Conservation (phyloP, 768 basidiomycete genomes). For the Zangia roseola region DNA sequence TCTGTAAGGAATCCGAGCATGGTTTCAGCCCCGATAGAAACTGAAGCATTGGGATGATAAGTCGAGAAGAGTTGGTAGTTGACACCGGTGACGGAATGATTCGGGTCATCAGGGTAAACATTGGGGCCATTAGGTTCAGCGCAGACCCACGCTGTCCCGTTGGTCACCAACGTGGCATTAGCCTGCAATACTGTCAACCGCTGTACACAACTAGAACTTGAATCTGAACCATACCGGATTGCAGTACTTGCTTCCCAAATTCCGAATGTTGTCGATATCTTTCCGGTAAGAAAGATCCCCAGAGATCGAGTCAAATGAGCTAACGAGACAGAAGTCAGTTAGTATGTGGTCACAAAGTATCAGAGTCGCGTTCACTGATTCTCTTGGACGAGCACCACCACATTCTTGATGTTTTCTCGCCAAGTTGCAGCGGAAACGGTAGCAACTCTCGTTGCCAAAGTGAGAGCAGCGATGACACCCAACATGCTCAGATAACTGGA, state of each 20-base stretch:
- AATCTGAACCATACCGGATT: slow-evolving; percentile 17
- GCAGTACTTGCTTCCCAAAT: slow-evolving; percentile 16
- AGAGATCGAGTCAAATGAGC: slow-evolving; percentile 27
- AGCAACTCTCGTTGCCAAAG: too few relatives aligned
- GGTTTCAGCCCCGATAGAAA: neutral
- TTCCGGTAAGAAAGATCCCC: slow-evolving; percentile 25
- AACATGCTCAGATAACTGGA: slow-evolving; percentile 9
- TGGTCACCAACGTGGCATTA: slow-evolving; percentile 11
- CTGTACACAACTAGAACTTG: too few relatives aligned
- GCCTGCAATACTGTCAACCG: slow-evolving; percentile 2
- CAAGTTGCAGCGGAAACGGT: slow-evolving; percentile 7
- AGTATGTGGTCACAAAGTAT: neutral
- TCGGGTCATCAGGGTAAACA: slow-evolving; percentile 25
- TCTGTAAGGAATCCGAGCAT: slow-evolving; percentile 25
- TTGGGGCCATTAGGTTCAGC: slow-evolving; percentile 16
- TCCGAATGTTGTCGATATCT: slow-evolving; percentile 25
- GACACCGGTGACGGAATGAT: slow-evolving; percentile 24
- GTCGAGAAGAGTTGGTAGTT: slow-evolving; percentile 23
- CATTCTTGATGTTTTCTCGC: slow-evolving; percentile 24
- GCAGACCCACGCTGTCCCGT: slow-evolving; percentile 11
- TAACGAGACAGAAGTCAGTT: neutral
- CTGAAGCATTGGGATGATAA: slow-evolving; percentile 20
- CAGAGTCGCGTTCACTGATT: slow-evolving; percentile 17
- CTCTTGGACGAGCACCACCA: slow-evolving; percentile 28
- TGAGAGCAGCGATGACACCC: neutral